These are phyloP conservation scores for Yamadazyma nakazawae DNA, from an alignment of 805 yeast species.

Conservation along the genomic window DNA sequence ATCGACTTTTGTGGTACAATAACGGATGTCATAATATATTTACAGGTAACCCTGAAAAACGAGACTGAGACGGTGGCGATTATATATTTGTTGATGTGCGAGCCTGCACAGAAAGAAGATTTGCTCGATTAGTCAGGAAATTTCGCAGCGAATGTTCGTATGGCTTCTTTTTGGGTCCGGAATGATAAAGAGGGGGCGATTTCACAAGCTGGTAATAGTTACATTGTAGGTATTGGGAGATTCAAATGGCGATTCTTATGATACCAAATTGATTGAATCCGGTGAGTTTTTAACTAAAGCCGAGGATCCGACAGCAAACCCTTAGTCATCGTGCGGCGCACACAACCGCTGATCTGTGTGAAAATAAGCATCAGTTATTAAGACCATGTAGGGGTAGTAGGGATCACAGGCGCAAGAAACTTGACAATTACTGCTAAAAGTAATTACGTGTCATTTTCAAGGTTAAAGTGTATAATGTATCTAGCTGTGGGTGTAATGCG, in stretches of 20 bases:
- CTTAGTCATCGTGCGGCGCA: neutral
- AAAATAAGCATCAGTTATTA: no score
- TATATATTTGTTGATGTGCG: constrained; percentile 7
- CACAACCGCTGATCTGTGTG: neutral
- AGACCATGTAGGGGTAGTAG: no score
- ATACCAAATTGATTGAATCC: no score
- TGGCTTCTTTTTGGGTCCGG: constrained; percentile 3
- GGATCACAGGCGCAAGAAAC: no score
- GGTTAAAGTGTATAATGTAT: neutral
- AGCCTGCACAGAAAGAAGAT: constrained; percentile 1
- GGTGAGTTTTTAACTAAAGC: neutral
- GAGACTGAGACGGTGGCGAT: constrained; percentile 6
- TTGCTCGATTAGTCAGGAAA: constrained; percentile 4
- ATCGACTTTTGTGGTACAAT: constrained; percentile 52
- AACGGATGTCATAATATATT: constrained; percentile 40
- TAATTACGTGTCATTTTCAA: no score
- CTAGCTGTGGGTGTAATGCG: no score
- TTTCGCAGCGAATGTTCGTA: constrained; percentile 6
- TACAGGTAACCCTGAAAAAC: neutral
- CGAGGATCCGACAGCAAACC: neutral
- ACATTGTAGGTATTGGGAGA: no score
- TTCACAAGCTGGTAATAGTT: neutral
- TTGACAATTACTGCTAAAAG: no score
- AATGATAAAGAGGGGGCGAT: neutral
- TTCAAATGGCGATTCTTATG: no score